Evolutionary conservation across 129 eudicot genomes (phyloP).

Genomic region (Smallanthus sonchifolius): DNA sequence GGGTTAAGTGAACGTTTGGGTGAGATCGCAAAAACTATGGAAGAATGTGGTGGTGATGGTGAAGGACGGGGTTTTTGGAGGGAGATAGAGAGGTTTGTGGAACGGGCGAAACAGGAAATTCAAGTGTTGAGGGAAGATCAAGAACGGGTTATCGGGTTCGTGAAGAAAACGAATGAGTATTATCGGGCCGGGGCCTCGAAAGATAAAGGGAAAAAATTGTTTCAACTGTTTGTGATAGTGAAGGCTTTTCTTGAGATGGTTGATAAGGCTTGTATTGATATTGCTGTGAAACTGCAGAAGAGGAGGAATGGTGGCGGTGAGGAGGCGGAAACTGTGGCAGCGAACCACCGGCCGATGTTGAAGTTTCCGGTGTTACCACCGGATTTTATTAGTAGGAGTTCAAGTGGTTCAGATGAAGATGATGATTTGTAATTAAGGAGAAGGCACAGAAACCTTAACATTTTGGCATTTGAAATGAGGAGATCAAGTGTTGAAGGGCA

Average conservation of each 20-base stretch:
- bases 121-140: constrained; percentile 50
- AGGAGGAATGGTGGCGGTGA: constrained; percentile 27
- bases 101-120: constrained; percentile 53
- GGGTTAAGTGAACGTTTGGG: constrained; percentile 36
- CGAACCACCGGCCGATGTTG: constrained; percentile 37
- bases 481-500: constrained; percentile 9
- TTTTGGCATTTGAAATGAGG: constrained; percentile 15
- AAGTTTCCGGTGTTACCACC: constrained; percentile 75
- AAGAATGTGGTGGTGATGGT: constrained; percentile 43
- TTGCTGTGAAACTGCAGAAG: constrained; percentile 74
- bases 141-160: constrained; percentile 55
- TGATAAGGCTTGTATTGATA: constrained; percentile 81
- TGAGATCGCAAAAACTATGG: constrained; percentile 39
- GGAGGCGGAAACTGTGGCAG: constrained; percentile 17
- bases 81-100: constrained; percentile 65
- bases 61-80: constrained; percentile 51
- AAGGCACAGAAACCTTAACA: constrained; percentile 13
- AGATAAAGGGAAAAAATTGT: constrained; percentile 47
- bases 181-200: constrained; percentile 70
- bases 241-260: constrained; percentile 77
- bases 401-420: constrained; percentile 57
- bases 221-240: constrained; percentile 77
- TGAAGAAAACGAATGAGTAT: constrained; percentile 74
- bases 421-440: constrained; percentile 6
- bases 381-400: constrained; percentile 55